A percentile compares a stretch with the other conserved stretches of the same genome.
Evolutionary conservation across 345 rosid species (phyloP).

Genomic region (Eucalyptus curtisii): DNA sequence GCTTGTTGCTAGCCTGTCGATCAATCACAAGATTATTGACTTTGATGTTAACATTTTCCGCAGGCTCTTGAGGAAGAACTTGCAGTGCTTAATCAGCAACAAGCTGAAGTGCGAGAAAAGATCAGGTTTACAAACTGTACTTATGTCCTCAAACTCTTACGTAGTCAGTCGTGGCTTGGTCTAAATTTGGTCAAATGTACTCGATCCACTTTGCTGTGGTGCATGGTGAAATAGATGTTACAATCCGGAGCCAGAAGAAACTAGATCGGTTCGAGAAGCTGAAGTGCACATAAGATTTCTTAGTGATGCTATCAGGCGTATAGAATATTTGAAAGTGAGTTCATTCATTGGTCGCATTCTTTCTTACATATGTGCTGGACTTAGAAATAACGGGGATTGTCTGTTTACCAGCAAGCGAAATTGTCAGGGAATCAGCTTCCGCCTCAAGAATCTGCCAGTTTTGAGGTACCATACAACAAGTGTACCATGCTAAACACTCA

Average conservation of each 20-base stretch:
- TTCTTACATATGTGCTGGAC: background rate
- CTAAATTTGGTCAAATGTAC: background rate
- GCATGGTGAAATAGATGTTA: slow-evolving; percentile 2
- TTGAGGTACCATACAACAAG: background rate
- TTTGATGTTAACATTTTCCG: background rate
- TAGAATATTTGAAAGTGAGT: slow-evolving; percentile 9
- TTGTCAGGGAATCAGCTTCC: background rate
- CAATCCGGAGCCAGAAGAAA: background rate
- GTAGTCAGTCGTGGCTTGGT: background rate
- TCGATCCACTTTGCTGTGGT: background rate
- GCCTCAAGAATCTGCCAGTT: background rate
- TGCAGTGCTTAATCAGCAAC: background rate
- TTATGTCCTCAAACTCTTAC: background rate
- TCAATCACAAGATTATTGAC: background rate
- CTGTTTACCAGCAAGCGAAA: background rate
- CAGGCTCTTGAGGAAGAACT: slow-evolving; percentile 14
- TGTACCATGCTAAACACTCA: background rate
- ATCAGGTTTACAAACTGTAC: background rate
- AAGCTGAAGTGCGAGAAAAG: background rate
- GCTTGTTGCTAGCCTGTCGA: background rate
- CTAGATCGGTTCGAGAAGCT: slow-evolving; percentile 1
- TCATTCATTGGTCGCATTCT: background rate
- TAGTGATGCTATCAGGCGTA: background rate
- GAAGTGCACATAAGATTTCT: background rate
- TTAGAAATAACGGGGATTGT: background rate